Base-by-base conservation (phyloP, 306 rosid genomes). In the Cicer bijugum region DNA sequence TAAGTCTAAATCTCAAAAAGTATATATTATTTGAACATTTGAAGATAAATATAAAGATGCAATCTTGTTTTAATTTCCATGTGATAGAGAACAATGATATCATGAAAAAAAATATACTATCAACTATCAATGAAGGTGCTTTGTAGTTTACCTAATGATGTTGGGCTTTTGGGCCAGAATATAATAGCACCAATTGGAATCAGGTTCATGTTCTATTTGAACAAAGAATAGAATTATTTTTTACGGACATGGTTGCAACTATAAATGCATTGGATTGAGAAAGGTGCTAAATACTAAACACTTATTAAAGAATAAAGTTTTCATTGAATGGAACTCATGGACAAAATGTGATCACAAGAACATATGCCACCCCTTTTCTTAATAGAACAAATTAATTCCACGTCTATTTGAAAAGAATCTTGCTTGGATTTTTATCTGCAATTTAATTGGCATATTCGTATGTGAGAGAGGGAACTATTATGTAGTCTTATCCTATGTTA, bases 271-370 rank as follows among this genome's bases (percentile, higher is more conserved):
- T 75, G 61, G 82, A 83, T 65, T 63, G 79, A 75, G 76, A 83
- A 75, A 83, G 72, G 72, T 79, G 83, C 72, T 53, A 53, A 48
- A 42, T 70, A 12, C 38, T 23, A 72, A 66, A 53, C 38, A 67
- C 39, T 65, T 67, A 61, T 60, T 50, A 67, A n/a, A 39, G 84
- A 83, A 80, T 83, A 58, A 76, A 79, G 61, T 83, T 67, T 69
- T n/a, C 11, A 16, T 57, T 79, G 10, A 78, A 39, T 19, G 33
- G 66, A 35, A 69, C 57, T 74, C 74, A 72, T 74, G 81, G 78
- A 82, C 59, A 75, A 82, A 59, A 62, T 69, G 52, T 61, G 72
- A 79, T 73, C 81, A 64, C 82, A 71, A 42, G 38, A 39, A 6
- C 70, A 76, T 76, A 76, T 81, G 51, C 85, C 59, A 2, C 38